A percentile compares a stretch with the other conserved stretches of the same genome.
These are phyloP conservation scores for Tetrapyrgos nigripes DNA, from an alignment of 1,284 basidiomycete genomes.

Conservation along the genomic window DNA sequence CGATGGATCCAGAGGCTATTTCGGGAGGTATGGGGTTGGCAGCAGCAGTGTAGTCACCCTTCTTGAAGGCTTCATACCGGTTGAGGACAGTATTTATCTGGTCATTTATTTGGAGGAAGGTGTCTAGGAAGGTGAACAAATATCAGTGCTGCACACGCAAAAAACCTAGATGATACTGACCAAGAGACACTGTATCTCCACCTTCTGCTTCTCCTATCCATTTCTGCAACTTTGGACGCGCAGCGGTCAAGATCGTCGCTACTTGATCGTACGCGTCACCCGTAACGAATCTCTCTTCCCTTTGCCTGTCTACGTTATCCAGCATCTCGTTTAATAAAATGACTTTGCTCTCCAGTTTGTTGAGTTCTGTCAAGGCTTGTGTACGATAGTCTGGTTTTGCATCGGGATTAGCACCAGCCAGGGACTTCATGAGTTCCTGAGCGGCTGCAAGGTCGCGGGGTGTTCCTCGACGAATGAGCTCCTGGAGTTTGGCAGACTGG, in stretches of 20 bases:
- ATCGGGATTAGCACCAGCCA: constrained; percentile 96
- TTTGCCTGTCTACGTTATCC: constrained; percentile 82
- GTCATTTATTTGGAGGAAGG: constrained; percentile 96
- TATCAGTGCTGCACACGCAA: background rate
- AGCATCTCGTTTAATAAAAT: constrained; percentile 96
- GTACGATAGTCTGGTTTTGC: constrained; percentile 92
- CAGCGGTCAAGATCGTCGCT: constrained; percentile 80
- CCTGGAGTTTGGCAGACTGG: constrained; percentile 97
- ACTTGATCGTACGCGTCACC: constrained; percentile 99
- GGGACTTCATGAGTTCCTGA: constrained; percentile 96
- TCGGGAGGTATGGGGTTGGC: constrained; percentile 71
- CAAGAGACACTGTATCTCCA: constrained; percentile 83
- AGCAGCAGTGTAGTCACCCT: constrained; percentile 80
- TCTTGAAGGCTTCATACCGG: constrained; percentile 92
- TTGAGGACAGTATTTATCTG: constrained; percentile 93
- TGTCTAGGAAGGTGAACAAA: constrained; percentile 63
- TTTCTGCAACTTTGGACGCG: constrained; percentile 95
- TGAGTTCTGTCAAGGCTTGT: constrained; percentile 90
- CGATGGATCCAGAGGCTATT: constrained; percentile 41
- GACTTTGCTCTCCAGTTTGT: constrained; percentile 94
- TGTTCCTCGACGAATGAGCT: constrained; percentile 95
- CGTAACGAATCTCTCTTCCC: constrained; percentile 77
- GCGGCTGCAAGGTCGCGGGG: constrained; percentile 95
- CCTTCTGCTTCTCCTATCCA: constrained; percentile 90
- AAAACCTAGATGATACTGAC: constrained; percentile 49